A percentile compares a stretch with the other conserved stretches of the same genome.
These are phyloP conservation scores for Ramalina peruviana DNA, from an alignment of 495 filamentous ascomycete genomes.

Conservation along the genomic window DNA sequence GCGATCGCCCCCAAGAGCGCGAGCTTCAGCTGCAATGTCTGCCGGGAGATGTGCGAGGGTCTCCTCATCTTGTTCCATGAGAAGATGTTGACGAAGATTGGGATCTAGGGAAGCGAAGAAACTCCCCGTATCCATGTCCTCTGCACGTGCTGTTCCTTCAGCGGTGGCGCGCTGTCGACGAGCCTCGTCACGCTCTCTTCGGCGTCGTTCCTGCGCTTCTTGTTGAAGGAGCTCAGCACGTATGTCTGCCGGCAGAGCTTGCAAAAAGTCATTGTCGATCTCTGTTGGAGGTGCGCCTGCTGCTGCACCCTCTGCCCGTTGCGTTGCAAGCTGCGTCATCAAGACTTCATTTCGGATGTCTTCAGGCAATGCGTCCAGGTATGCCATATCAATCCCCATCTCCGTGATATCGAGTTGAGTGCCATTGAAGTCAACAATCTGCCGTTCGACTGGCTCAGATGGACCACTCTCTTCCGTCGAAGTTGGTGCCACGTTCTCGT, in stretches of 20 bases:
- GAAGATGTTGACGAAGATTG: constrained; percentile 65
- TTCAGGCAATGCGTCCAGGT: constrained; percentile 85
- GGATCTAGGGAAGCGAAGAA: constrained; percentile 88
- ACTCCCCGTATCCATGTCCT: constrained; percentile 86
- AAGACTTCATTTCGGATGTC: constrained; percentile 93
- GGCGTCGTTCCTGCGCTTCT: constrained; percentile 77
- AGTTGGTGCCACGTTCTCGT: constrained; percentile 21
- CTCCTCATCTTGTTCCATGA: constrained; percentile 86
- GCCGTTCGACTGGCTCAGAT: constrained; percentile 40
- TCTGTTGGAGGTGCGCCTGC: constrained; percentile 73
- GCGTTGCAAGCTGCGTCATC: constrained; percentile 67
- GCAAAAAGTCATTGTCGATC: constrained; percentile 86
- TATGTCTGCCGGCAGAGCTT: constrained; percentile 81
- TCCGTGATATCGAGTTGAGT: constrained; percentile 81
- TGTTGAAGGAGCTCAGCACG: constrained; percentile 79
- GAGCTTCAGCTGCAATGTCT: constrained; percentile 74
- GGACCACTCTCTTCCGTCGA: constrained; percentile 29
- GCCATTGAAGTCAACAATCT: constrained; percentile 70
- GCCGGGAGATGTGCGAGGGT: constrained; percentile 72
- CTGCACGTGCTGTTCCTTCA: constrained; percentile 42
- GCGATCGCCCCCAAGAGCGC: constrained; percentile 49
- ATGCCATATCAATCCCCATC: constrained; percentile 86
- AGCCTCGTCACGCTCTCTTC: constrained; percentile 66
- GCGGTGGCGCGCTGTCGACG: constrained; percentile 45
- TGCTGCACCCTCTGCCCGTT: constrained; percentile 65